Base-by-base conservation (phyloP, 169 alveolate species). In the Besnoitia besnoiti region DNA sequence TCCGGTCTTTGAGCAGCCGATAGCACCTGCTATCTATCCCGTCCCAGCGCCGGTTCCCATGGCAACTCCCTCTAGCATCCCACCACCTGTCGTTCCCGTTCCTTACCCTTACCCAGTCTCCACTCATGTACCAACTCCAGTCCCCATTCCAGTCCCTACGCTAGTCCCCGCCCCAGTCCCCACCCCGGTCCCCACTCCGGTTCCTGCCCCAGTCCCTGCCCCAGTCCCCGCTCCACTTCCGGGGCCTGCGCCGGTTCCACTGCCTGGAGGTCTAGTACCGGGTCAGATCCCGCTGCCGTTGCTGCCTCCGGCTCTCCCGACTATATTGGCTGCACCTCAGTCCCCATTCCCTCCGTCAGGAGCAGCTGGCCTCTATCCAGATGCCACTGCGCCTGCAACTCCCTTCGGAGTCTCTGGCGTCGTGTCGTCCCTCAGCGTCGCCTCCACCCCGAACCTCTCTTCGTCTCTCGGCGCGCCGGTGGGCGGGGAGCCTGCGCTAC, bases 111-210 rank as follows among this genome's bases (percentile, higher is more conserved):
- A 55, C 73, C 73, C 73, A 16, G 35, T 55, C 73, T 21, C 73
- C 73, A 55, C 73, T 14, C 55, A 5, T 5, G 55, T 49, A 8
- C 55, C 55, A 14, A 49, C 55, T 14, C 55, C 55, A 8, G 55
- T 49, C 39, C 79, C 79, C 39, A n/a, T n/a, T 14, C 55, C 55
- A 14, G 55, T 49, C 14, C 55, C 55, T 5, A 49, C 55, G 24
- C 55, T 14, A 8, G 55, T 49, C 39, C 79, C 79, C 39, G n/a
- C 79, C 79, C 39, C 79, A 7, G 79, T 62, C 19, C 39, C 79
- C 37, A 30, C 79, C 46, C 84, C 84, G 19, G 46, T 73, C 49
- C 84, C 84, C 84, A 4, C 84, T 73, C 84, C 84, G 21, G 84
- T 73, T 73, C 84, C 84, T 39, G 16, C 40, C 46, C 84, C 84